Conservation (phyloP, 148 eudicot species). For the Oxyria digyna region DNA sequence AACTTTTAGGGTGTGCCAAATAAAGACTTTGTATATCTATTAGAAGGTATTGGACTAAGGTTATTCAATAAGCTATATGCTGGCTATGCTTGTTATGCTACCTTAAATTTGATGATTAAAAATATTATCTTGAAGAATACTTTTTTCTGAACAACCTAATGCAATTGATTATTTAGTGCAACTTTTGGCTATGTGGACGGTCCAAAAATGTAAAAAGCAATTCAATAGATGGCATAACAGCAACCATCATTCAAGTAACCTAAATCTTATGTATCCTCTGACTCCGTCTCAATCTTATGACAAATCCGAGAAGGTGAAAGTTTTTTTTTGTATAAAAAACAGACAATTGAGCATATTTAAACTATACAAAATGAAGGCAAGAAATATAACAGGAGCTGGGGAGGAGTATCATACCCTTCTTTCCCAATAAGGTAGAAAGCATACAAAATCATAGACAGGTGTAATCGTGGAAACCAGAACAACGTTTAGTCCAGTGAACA, state of each 20-base stretch:
- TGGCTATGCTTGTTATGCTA: not conserved
- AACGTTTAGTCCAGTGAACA: constrained; percentile 75
- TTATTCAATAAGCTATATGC: no score
- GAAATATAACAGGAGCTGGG: not conserved
- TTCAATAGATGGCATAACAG: not conserved
- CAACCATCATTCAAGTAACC: no score
- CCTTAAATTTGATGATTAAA: not conserved
- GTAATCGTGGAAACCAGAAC: constrained; percentile 59
- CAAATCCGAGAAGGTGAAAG: no score
- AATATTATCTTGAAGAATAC: not conserved
- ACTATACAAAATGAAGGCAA: not conserved
- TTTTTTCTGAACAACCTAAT: no score
- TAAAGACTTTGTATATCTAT: no score
- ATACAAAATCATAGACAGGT: constrained; percentile 80
- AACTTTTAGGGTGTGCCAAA: no score
- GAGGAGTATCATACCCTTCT: constrained; percentile 55
- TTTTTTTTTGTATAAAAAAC: not conserved
- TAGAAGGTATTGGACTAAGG: no score
- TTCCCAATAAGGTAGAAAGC: constrained; percentile 90
- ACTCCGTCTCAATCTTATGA: no score
- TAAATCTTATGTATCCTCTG: no score
- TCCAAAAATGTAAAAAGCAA: not conserved
- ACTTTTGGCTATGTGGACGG: not conserved
- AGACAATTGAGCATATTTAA: not conserved
- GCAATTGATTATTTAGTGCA: not conserved